Percentiles rank a stretch among this genome's conserved stretches.
These are phyloP conservation scores for Fusarium sp. DNA, from an alignment of 2,329 filamentous ascomycete species.

Conservation along the genomic window DNA sequence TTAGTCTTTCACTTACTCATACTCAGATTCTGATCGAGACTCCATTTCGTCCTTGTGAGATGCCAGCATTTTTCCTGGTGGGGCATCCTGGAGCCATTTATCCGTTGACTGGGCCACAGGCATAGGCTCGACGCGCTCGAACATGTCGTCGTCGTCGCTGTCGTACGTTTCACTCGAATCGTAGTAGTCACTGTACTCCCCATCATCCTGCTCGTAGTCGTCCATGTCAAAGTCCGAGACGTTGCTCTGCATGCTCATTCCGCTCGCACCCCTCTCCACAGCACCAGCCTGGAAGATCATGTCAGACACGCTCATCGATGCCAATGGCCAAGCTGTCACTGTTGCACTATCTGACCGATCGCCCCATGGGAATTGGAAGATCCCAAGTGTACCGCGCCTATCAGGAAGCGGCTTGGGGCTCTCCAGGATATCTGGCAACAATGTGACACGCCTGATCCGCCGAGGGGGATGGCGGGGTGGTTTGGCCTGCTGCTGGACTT, in stretches of 20 bases:
- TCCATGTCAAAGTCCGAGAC: slow-evolving; percentile 65
- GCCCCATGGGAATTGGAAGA: slow-evolving; percentile 76
- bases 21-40: slow-evolving; percentile 15
- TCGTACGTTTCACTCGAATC: slow-evolving; percentile 43
- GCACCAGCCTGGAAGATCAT: slow-evolving; percentile 56
- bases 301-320: slow-evolving; percentile 62
- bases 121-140: slow-evolving; percentile 70
- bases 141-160: slow-evolving; percentile 58
- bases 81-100: slow-evolving; percentile 54
- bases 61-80: slow-evolving; percentile 30
- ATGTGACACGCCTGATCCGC: slow-evolving; percentile 66
- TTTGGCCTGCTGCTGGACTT: slow-evolving; percentile 54
- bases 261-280: slow-evolving; percentile 15
- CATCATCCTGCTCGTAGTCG: slow-evolving; percentile 67
- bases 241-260: slow-evolving; percentile 56
- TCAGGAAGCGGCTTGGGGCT: slow-evolving; percentile 69
- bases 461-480: slow-evolving; percentile 67
- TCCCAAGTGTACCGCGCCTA: slow-evolving; percentile 69
- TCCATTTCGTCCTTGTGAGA: slow-evolving; percentile 34
- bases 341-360: slow-evolving; percentile 69
- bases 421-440: slow-evolving; percentile 72
- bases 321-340: slow-evolving; percentile 54
- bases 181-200: slow-evolving; percentile 43
- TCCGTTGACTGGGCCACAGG: slow-evolving; percentile 65
- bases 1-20: slow-evolving; percentile 21